Evolutionary conservation across 257 asterid species (phyloP), one percentile per base, ranked within the genome.

Genomic region (Salvia miltiorrhiza): DNA sequence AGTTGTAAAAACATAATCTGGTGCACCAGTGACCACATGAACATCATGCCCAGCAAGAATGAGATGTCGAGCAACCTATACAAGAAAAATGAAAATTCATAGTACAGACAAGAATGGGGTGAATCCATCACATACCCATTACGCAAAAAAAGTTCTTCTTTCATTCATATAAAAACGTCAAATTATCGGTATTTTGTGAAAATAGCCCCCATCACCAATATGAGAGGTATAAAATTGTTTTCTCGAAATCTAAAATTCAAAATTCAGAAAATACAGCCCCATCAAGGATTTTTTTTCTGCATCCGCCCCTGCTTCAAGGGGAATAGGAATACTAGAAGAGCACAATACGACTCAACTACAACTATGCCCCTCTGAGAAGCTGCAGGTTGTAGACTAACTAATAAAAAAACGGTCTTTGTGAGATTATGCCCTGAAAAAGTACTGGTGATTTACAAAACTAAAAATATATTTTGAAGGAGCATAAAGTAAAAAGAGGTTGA

Each of bases 1-100:
- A 35, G 96, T 68, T 1, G 96, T 91, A 39, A 79, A 94, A 47
- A 94, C 99, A 73, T 91, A 94, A 72, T 87, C 95, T 2, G 99
- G 99, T 49, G 97, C 99, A 68, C 93, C 99, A 20, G 97, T 89
- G 62, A 94, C 97, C 63, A 94, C 96, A 76, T 94, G 97, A 81
- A 94, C 99, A 74, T 84, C 87, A 45, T 94, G 96, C 7, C 97
- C 99, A 8, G 89, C 93, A 67, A 81, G 85, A 76, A 94, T 94
- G 45, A 94, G 96, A 81, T 94, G 91, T 41, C 99, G 92, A 75
- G 87, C 86, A 62, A 94, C 99, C 99, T 94, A 79, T 72, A 63
- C 74, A 79, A 30, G 43, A 50, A 24, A 48, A 71, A 43, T 50
- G 7, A 33, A 57, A 70, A 28, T 35, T 56, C 35, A 79, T 16